Evolutionary conservation across 2,329 filamentous ascomycete genomes (phyloP).

Genomic region (Botrytis pseudocinerea): DNA sequence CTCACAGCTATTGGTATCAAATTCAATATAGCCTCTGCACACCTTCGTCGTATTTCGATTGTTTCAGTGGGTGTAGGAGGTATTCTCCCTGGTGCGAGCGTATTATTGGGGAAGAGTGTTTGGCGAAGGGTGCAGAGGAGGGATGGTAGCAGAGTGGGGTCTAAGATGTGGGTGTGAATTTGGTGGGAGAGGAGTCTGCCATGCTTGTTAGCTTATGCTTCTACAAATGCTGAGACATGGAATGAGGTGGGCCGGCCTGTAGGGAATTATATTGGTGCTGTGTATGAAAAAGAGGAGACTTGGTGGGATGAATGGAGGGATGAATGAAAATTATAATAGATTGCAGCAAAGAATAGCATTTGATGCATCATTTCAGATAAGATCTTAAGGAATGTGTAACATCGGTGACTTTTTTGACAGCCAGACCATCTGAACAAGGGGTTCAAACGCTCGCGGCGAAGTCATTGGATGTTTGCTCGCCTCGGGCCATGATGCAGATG

Average conservation of each 20-base stretch:
- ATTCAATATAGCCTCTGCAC: conserved; percentile 59
- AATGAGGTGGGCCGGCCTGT: background rate
- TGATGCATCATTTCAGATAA: background rate
- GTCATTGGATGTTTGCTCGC: background rate
- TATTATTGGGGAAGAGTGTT: conserved; percentile 84
- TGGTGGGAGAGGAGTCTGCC: conserved; percentile 53
- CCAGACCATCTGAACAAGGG: conserved; percentile 1
- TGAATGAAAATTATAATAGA: background rate
- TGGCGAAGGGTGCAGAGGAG: conserved; percentile 71
- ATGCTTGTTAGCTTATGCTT: conserved; percentile 10
- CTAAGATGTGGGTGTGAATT: conserved; percentile 58
- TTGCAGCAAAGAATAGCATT: background rate
- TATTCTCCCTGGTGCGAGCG: conserved; percentile 63
- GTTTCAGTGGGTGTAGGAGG: conserved; percentile 63
- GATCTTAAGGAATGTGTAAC: background rate
- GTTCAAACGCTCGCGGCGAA: conserved; percentile 9
- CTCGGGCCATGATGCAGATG: conserved; percentile 14
- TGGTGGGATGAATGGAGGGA: conserved; percentile 2
- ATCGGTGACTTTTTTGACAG: background rate
- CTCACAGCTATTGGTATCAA: conserved; percentile 46
- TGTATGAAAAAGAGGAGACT: background rate
- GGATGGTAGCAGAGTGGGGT: conserved; percentile 63
- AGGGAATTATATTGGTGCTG: background rate
- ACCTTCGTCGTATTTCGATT: conserved; percentile 62
- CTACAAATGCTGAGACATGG: background rate